Percentiles rank a stretch among this genome's conserved stretches.
Conservation (phyloP, 768 basidiomycete genomes). For the Inosperma sp. region DNA sequence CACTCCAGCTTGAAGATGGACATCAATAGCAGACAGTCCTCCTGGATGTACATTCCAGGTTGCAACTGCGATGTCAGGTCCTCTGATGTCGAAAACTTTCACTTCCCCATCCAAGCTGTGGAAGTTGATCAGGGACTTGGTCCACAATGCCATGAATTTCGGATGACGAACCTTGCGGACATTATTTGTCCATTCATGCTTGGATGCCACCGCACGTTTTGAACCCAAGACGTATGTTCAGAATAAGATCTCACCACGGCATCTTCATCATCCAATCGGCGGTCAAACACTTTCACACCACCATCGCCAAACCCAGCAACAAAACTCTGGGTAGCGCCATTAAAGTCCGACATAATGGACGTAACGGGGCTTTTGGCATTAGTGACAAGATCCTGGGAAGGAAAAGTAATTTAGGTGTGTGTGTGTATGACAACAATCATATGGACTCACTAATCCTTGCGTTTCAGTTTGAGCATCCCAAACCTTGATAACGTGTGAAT, state of each 20-base stretch:
- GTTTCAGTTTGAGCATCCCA: conserved; percentile 96
- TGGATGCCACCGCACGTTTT: conserved; percentile 84
- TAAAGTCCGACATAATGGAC: conserved; percentile 68
- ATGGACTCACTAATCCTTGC: conserved; percentile 55
- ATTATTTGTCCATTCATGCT: conserved; percentile 64
- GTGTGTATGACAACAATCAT: background rate
- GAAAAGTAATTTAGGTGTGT: background rate
- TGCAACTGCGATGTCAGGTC: conserved; percentile 50
- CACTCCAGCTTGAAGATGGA: conserved; percentile 77
- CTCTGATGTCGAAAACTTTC: conserved; percentile 86
- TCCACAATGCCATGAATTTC: too few relatives aligned
- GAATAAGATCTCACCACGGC: conserved; percentile 75
- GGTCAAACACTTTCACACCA: conserved; percentile 83
- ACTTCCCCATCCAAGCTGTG: conserved; percentile 83
- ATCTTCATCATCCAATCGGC: conserved; percentile 77
- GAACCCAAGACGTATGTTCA: conserved; percentile 83
- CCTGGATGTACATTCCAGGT: conserved; percentile 62
- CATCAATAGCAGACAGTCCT: conserved; percentile 82
- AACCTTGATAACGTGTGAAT: conserved; percentile 80
- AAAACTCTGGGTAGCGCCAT: conserved; percentile 69
- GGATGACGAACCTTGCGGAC: conserved; percentile 78
- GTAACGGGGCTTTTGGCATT: conserved; percentile 89
- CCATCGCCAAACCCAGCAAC: conserved; percentile 93
- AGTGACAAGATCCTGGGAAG: conserved; percentile 76
- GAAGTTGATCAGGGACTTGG: too few relatives aligned